These are phyloP conservation scores for Trichophyton verrucosum DNA, from an alignment of 2,329 filamentous ascomycete genomes.

Conservation along the genomic window DNA sequence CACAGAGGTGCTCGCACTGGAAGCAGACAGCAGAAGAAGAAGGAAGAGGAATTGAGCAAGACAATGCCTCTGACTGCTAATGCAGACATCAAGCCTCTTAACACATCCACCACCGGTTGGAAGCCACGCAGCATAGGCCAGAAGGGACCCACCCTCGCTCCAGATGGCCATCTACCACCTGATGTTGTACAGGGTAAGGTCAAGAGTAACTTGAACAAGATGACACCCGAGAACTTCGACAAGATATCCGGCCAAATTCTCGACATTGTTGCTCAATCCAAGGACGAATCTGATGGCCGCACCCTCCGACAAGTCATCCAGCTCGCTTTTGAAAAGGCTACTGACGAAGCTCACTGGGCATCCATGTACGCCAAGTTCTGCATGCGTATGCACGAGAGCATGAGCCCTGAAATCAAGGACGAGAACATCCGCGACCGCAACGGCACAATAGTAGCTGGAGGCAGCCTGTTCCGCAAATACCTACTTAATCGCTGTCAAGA, in stretches of 20 bases:
- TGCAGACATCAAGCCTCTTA: conserved; percentile 68
- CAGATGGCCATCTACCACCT: conserved; percentile 59
- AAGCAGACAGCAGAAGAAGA: conserved; percentile 43
- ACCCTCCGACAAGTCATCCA: conserved; percentile 96
- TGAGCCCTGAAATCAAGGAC: conserved; percentile 89
- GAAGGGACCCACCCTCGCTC: conserved; percentile 17
- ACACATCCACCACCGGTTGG: conserved; percentile 66
- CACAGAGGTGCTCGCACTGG: conserved; percentile 42
- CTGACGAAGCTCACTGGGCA: conserved; percentile 96
- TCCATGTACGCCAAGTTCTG: conserved; percentile 99
- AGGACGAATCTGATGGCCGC: conserved; percentile 85
- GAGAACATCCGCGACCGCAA: conserved; percentile 87
- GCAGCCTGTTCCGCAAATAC: conserved; percentile 95
- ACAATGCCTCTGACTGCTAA: conserved; percentile 84
- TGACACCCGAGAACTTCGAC: conserved; percentile 98
- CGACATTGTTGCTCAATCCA: conserved; percentile 83
- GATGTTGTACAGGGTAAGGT: conserved; percentile 97
- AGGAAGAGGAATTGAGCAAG: conserved; percentile 59
- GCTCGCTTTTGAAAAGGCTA: conserved; percentile 97
- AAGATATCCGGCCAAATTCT: conserved; percentile 90
- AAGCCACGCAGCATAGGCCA: conserved; percentile 63
- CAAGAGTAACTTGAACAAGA: conserved; percentile 97
- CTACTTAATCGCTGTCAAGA: conserved; percentile 96
- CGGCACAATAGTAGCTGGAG: conserved; percentile 77
- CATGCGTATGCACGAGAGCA: conserved; percentile 88